Conservation (phyloP, 1,284 basidiomycete genomes). For the Microbotryum scabiosae region DNA sequence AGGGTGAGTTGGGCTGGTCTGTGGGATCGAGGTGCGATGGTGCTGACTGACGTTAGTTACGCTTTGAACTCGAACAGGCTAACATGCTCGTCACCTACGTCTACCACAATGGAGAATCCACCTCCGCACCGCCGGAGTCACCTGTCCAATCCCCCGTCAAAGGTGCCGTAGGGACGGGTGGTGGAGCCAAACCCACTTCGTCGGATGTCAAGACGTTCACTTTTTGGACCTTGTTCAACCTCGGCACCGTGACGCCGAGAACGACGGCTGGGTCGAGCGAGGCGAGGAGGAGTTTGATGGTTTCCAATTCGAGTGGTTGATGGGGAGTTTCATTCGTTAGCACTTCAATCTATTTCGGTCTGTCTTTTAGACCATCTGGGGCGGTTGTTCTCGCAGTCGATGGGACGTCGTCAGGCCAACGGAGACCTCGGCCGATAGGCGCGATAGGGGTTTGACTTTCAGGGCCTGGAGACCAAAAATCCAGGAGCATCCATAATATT, state of each 20-base stretch:
- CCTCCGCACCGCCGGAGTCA: constrained; percentile 28
- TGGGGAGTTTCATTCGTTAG: no score
- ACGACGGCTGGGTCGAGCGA: neutral
- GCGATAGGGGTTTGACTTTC: no score
- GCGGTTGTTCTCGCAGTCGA: no score
- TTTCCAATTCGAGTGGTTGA: neutral
- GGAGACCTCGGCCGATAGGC: no score
- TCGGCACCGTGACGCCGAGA: constrained; percentile 52
- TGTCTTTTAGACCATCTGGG: no score
- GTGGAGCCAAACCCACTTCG: constrained; percentile 1
- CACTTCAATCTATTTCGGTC: no score
- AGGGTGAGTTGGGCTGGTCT: constrained; percentile 49
- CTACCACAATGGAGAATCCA: constrained; percentile 70
- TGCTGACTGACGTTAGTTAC: neutral
- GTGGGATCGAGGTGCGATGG: neutral
- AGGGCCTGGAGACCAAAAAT: no score
- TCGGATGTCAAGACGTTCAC: constrained; percentile 70
- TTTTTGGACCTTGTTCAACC: constrained; percentile 70
- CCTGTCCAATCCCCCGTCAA: constrained; percentile 51
- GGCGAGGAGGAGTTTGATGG: no score
- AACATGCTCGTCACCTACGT: constrained; percentile 87
- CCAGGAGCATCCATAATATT: no score
- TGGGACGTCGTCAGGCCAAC: no score
- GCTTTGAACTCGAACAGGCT: constrained; percentile 50
- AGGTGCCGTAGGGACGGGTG: constrained; percentile 1